Percentiles rank a stretch among this genome's conserved stretches.
phyloP scores from a whole-genome alignment of 1,284 basidiomycete species.

The Inonotus hispidus region DNA sequence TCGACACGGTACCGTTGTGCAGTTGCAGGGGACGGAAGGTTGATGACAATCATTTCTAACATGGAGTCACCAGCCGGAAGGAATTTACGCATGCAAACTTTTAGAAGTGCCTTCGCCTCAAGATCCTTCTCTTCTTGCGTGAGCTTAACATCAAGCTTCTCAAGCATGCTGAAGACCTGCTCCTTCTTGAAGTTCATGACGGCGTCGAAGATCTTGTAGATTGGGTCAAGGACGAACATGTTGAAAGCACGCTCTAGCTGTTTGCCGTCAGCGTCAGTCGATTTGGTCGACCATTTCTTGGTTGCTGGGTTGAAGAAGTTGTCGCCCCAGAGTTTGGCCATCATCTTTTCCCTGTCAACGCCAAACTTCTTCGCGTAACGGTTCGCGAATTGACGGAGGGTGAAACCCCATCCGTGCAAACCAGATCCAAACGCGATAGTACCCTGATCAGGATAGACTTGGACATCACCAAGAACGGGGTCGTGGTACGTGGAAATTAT shows the following conservation, averaged over 20 bases:
- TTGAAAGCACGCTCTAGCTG: slow-evolving; percentile 91
- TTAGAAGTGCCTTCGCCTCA: slow-evolving; percentile 96
- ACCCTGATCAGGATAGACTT: slow-evolving; percentile 98
- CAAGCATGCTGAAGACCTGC: slow-evolving; percentile 77
- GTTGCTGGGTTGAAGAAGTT: slow-evolving; percentile 99
- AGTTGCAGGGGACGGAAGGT: slow-evolving; percentile 94
- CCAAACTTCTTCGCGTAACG: slow-evolving; percentile 99
- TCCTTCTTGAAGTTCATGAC: slow-evolving; percentile 99
- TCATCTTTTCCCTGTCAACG: slow-evolving; percentile 99
- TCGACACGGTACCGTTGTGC: slow-evolving; percentile 99
- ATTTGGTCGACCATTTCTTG: slow-evolving; percentile 92
- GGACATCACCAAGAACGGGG: slow-evolving; percentile 91
- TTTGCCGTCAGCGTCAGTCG: slow-evolving; percentile 79
- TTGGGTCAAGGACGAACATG: slow-evolving; percentile 97
- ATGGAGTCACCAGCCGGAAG: slow-evolving; percentile 98
- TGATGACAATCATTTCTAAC: slow-evolving; percentile 99
- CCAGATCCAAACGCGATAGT: slow-evolving; percentile 99
- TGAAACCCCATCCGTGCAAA: slow-evolving; percentile 99
- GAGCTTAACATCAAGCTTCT: slow-evolving; percentile 96
- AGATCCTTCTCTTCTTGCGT: slow-evolving; percentile 88
- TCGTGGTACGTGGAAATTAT: slow-evolving; percentile 99
- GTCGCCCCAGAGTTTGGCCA: slow-evolving; percentile 98
- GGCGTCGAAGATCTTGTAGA: slow-evolving; percentile 97
- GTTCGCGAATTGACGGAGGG: slow-evolving; percentile 93
- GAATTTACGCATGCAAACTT: slow-evolving; percentile 99